phyloP scores from a whole-genome alignment of 2,329 filamentous ascomycete species.

The Diaporthe humulicola region DNA sequence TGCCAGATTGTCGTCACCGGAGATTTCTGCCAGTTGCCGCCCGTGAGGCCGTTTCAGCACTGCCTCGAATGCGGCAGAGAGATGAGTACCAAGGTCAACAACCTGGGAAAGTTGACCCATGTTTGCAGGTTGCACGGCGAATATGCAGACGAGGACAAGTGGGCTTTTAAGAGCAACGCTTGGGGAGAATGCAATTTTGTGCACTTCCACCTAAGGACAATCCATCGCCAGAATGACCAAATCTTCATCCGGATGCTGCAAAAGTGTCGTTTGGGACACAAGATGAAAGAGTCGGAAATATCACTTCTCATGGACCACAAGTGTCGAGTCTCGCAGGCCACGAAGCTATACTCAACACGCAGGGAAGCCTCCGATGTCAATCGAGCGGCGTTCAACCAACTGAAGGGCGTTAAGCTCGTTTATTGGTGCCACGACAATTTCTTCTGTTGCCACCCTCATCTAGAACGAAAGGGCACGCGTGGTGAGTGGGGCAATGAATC shows the following conservation, averaged over 20 bases:
- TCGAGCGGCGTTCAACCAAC: conserved; percentile 48
- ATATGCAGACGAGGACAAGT: conserved; percentile 66
- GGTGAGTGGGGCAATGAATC: conserved; percentile 34
- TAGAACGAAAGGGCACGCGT: conserved; percentile 44
- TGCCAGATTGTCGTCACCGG: conserved; percentile 69
- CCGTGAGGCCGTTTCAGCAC: conserved; percentile 67
- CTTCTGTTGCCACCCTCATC: conserved; percentile 49
- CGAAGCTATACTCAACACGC: conserved; percentile 59
- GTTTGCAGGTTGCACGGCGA: conserved; percentile 51
- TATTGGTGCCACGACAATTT: conserved; percentile 58
- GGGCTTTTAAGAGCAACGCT: conserved; percentile 69
- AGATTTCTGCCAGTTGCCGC: conserved; percentile 72
- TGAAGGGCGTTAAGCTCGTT: conserved; percentile 46
- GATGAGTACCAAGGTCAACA: conserved; percentile 41
- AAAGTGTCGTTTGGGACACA: conserved; percentile 63
- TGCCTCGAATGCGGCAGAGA: conserved; percentile 63
- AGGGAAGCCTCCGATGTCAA: conserved; percentile 54
- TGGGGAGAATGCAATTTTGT: conserved; percentile 69
- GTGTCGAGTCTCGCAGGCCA: conserved; percentile 56
- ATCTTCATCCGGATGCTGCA: conserved; percentile 68
- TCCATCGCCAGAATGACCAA: conserved; percentile 69
- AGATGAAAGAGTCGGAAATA: conserved; percentile 53
- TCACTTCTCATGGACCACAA: conserved; percentile 60
- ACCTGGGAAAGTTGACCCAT: conserved; percentile 44
- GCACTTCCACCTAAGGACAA: conserved; percentile 64